A percentile compares a stretch with the other conserved stretches of the same genome.
These are phyloP conservation scores for Citrus inodora DNA, from an alignment of 345 rosid species.

Conservation along the genomic window DNA sequence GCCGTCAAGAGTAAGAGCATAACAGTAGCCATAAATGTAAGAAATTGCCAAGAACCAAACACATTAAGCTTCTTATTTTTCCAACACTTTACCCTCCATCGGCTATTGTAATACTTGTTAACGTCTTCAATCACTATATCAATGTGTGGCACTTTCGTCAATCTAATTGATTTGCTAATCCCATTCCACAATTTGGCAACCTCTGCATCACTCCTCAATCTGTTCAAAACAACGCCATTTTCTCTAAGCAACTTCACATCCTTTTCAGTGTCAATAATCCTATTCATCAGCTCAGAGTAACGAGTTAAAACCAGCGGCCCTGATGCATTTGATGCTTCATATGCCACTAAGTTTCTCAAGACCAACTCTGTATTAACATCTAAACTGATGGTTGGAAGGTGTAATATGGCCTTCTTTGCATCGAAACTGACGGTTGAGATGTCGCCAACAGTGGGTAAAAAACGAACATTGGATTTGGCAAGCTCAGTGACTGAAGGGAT, in stretches of 20 bases:
- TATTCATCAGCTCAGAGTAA: slow-evolving; percentile 72
- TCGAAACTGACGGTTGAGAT: slow-evolving; percentile 40
- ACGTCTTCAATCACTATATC: slow-evolving; percentile 73
- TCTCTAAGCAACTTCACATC: slow-evolving; percentile 67
- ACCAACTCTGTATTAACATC: slow-evolving; percentile 57
- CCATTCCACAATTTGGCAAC: slow-evolving; percentile 77
- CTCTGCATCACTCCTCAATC: slow-evolving; percentile 46
- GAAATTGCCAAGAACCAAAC: slow-evolving; percentile 61
- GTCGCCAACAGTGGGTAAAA: slow-evolving; percentile 20
- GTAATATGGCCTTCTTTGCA: slow-evolving; percentile 25
- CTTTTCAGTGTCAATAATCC: slow-evolving; percentile 57
- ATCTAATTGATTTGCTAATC: slow-evolving; percentile 58
- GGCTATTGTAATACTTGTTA: slow-evolving; percentile 47
- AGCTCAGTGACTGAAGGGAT: slow-evolving; percentile 62
- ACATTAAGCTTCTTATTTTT: slow-evolving; percentile 42
- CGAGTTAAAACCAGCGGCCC: slow-evolving; percentile 29
- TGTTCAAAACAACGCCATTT: slow-evolving; percentile 33
- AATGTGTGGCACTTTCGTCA: slow-evolving; percentile 56
- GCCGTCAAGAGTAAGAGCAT: slow-evolving; percentile 45
- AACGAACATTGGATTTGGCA: slow-evolving; percentile 12
- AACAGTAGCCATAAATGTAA: slow-evolving; percentile 47
- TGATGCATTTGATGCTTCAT: slow-evolving; percentile 36
- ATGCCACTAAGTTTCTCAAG: slow-evolving; percentile 12
- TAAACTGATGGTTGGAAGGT: slow-evolving; percentile 54
- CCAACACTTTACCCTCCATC: slow-evolving; percentile 50